Base-by-base conservation (phyloP, 352 stramenopile genomes). In the Phytophthora europaea region DNA sequence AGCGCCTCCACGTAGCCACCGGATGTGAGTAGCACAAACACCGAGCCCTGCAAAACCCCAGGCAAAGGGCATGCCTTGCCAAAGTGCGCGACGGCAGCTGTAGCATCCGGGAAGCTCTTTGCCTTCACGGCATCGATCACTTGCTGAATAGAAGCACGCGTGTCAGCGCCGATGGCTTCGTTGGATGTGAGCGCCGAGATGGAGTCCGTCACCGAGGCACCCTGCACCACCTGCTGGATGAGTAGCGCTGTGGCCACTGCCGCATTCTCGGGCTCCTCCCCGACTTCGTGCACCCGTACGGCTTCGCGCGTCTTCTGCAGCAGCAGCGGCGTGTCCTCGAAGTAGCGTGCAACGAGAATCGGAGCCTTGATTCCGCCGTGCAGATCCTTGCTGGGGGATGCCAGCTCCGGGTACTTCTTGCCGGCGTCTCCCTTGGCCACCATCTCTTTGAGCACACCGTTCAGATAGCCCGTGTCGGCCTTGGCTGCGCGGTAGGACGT, bases 401-500 rank as follows among this genome's bases (percentile, higher is more conserved):
- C 82, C 36, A 92, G 57, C 31, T 91, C 68, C 3, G 84, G 83
- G 45, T 82, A 86, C n/a, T 72, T 85, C 36, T 84, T 77, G 55
- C 86, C 84, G 9, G 81, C 86, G 52, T 91, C 86, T 40, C 83
- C 86, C 69, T 91, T 91, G 33, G 71, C 69, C 36, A 93, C 83
- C 66, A 92, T 78, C 57, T 93, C 81, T 59, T 86, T 85, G 61
- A 93, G 89, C 63, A 90, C 82, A 56, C 84, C 72, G 68, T 93
- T 93, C 38, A 92, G 68, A 9, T 82, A 81, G 1, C 82, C 86
- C 18, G 75, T 78, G 75, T 90, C 91, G 34, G 69, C 66, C 75
- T 91, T 91, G 40, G 85, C 78, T 4, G 82, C 83, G 12, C 69
- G 70, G 64, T 91, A 91, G 50, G 83, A 91, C 16, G 55, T 61